phyloP scores from a whole-genome alignment of 2,329 filamentous ascomycete genomes.

The Trichoderma hamatum region DNA sequence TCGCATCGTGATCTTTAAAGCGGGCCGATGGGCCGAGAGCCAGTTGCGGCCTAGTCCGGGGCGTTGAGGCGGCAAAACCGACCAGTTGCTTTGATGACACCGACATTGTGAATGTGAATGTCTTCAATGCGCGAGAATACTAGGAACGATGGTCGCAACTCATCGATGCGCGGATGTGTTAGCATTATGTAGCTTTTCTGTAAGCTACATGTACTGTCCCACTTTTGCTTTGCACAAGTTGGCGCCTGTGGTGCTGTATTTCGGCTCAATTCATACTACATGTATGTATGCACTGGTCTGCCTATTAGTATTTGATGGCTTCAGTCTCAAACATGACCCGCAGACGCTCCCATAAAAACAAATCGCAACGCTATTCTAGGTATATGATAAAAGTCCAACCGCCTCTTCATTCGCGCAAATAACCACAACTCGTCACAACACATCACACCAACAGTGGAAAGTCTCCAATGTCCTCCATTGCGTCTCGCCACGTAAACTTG shows the following conservation, averaged over 20 bases:
- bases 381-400: not conserved
- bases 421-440: not conserved
- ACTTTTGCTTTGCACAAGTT: not conserved
- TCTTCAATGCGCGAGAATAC: not conserved
- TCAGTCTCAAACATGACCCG: not conserved
- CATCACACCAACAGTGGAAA: constrained; percentile 13
- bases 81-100: too few species aligned
- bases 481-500: constrained; percentile 8
- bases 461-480: constrained; percentile 11
- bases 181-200: not conserved
- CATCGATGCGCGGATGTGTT: not conserved
- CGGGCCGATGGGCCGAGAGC: constrained; percentile 5
- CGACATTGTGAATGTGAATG: not conserved
- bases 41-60: constrained; percentile 3
- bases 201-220: not conserved
- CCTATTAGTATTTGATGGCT: too few species aligned
- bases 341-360: not conserved
- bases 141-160: not conserved
- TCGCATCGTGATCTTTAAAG: constrained; percentile 2
- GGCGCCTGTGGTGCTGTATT: not conserved
- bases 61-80: too few species aligned
- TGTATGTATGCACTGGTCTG: too few species aligned
- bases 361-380: not conserved
- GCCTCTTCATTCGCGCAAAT: not conserved
- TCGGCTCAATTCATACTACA: not conserved